These are phyloP conservation scores for Pseudogymnoascus sp. DNA, from an alignment of 2,329 filamentous ascomycete species.

Conservation along the genomic window DNA sequence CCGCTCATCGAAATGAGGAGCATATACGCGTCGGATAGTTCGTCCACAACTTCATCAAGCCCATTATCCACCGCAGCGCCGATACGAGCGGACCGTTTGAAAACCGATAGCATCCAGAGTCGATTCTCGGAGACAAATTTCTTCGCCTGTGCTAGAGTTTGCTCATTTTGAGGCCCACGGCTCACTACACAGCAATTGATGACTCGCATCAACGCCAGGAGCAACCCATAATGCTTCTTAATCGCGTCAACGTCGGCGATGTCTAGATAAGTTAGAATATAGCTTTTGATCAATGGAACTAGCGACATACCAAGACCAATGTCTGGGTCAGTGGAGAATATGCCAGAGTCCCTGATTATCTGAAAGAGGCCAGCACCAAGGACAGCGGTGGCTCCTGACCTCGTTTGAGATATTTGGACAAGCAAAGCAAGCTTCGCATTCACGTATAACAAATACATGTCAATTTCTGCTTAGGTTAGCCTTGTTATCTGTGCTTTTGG, in stretches of 20 bases:
- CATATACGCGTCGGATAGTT: constrained; percentile 78
- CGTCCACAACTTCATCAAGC: constrained; percentile 56
- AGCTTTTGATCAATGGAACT: not conserved
- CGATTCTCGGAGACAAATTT: constrained; percentile 77
- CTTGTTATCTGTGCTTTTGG: not conserved
- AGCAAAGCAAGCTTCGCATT: constrained; percentile 75
- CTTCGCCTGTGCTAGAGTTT: constrained; percentile 63
- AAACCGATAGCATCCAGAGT: constrained; percentile 74
- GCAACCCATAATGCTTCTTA: constrained; percentile 56
- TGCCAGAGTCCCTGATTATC: constrained; percentile 67
- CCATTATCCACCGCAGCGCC: constrained; percentile 40
- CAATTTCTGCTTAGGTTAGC: constrained; percentile 25
- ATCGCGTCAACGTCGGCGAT: constrained; percentile 22
- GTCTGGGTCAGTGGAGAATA: constrained; percentile 87
- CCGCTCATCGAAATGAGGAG: constrained; percentile 73
- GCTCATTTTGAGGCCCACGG: constrained; percentile 70
- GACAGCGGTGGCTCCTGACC: constrained; percentile 76
- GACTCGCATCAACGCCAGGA: constrained; percentile 72
- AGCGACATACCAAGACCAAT: constrained; percentile 60
- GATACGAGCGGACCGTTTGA: constrained; percentile 82
- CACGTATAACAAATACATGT: constrained; percentile 36
- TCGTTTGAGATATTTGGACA: constrained; percentile 74
- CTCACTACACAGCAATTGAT: constrained; percentile 74
- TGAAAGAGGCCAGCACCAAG: constrained; percentile 83
- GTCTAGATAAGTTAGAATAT: constrained; percentile 19